Percentiles rank a stretch among this genome's conserved stretches.
Evolutionary conservation across 2,329 filamentous ascomycete genomes (phyloP).

Genomic region (Dothistroma septosporum): DNA sequence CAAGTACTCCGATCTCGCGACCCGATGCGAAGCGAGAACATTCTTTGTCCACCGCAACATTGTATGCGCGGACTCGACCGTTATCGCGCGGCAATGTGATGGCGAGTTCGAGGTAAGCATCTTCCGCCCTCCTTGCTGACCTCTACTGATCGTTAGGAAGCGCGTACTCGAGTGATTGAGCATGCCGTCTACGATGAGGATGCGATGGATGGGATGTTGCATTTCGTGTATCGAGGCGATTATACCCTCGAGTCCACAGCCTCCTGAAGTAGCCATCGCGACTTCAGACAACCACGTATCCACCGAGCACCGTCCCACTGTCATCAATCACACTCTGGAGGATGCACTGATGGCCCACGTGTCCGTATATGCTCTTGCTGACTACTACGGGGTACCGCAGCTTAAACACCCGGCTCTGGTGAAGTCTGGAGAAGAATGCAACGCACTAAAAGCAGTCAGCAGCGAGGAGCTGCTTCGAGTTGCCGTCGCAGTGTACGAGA

Average conservation of each 20-base stretch:
- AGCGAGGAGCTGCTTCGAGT: no score
- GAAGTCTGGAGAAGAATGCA: neutral
- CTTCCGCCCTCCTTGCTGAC: neutral
- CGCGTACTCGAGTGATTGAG: slow-evolving; percentile 5
- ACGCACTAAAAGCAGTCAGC: no score
- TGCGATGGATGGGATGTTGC: neutral
- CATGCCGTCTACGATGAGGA: neutral
- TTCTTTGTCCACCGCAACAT: neutral
- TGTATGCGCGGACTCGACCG: neutral
- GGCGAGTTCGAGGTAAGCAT: slow-evolving; percentile 6
- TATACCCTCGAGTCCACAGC: neutral
- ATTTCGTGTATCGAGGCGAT: neutral
- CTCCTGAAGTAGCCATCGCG: neutral
- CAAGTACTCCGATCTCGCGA: slow-evolving; percentile 9
- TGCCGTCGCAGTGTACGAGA: no score
- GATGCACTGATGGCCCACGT: neutral
- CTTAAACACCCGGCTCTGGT: neutral
- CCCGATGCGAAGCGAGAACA: neutral
- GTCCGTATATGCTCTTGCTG: neutral
- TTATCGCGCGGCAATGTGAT: neutral
- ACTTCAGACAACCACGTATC: neutral
- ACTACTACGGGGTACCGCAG: neutral
- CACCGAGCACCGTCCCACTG: no score
- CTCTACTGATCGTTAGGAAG: neutral
- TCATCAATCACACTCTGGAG: neutral